phyloP scores from a whole-genome alignment of 2,329 filamentous ascomycete species.

The Proliferodiscus dingleyae region DNA sequence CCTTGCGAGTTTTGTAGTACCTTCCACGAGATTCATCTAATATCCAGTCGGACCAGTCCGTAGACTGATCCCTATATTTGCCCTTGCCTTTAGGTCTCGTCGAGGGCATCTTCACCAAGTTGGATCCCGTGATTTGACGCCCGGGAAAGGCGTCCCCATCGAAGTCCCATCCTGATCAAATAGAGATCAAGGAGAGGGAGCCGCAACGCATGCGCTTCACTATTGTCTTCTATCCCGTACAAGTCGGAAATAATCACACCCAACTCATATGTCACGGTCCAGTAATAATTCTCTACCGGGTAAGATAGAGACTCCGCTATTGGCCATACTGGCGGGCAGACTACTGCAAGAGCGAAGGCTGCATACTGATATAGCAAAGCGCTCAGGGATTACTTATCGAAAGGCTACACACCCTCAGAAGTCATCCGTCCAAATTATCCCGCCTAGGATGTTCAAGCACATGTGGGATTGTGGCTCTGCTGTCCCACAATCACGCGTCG shows the following conservation, averaged over 20 bases:
- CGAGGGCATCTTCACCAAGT: not conserved
- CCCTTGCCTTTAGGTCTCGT: not conserved
- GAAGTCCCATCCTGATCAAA: constrained; percentile 1
- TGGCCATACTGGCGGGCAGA: not conserved
- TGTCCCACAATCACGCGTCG: not conserved
- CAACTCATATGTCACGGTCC: not conserved
- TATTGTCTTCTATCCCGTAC: not conserved
- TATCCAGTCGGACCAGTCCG: constrained; percentile 8
- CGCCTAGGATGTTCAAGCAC: not conserved
- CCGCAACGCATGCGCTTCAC: constrained; percentile 1
- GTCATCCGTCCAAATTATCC: not conserved
- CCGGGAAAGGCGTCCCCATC: too few species aligned
- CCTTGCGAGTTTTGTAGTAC: constrained; percentile 2
- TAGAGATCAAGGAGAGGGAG: not conserved
- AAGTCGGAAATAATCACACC: not conserved
- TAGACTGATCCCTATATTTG: not conserved
- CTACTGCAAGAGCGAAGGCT: not conserved
- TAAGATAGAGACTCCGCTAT: not conserved
- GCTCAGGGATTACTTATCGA: not conserved
- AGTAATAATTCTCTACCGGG: not conserved
- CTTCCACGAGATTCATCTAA: not conserved
- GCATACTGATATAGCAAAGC: not conserved
- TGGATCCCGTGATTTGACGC: not conserved
- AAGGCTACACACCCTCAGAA: not conserved
- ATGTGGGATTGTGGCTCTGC: not conserved